These are phyloP conservation scores for Leucocoprinus leucothites DNA, from an alignment of 768 basidiomycete genomes.

Conservation along the genomic window DNA sequence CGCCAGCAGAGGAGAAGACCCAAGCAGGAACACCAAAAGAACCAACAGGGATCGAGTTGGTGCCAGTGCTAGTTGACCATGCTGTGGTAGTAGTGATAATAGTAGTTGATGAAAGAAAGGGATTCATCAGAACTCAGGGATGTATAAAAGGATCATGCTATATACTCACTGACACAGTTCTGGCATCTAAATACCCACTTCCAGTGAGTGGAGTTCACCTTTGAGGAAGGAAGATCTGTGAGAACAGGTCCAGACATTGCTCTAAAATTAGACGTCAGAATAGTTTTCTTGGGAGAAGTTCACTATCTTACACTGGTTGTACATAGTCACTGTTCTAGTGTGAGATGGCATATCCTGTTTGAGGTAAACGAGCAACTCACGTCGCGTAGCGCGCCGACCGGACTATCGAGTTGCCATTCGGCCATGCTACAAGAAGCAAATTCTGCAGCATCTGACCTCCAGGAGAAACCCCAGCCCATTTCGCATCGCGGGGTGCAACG, in stretches of 20 bases:
- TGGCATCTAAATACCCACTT: conserved; percentile 69
- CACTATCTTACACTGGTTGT: conserved; percentile 43
- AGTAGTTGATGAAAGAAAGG: not conserved
- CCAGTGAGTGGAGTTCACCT: conserved; percentile 60
- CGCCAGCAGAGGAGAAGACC: conserved; percentile 40
- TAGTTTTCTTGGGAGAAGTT: not conserved
- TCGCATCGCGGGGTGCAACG: conserved; percentile 49
- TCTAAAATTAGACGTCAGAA: conserved; percentile 25
- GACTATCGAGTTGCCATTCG: conserved; percentile 51
- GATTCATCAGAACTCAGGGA: conserved; percentile 23
- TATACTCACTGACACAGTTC: conserved; percentile 53
- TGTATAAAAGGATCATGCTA: not conserved
- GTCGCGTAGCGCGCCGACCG: conserved; percentile 50
- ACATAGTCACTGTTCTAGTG: conserved; percentile 40
- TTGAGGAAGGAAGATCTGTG: conserved; percentile 46
- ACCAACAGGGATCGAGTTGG: conserved; percentile 35
- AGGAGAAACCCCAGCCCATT: conserved; percentile 56
- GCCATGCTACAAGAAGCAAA: conserved; percentile 60
- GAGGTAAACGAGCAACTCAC: conserved; percentile 37
- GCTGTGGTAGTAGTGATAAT: conserved; percentile 12
- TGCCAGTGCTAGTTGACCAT: conserved; percentile 37
- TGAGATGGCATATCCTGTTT: not conserved
- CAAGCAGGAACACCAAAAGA: conserved; percentile 45
- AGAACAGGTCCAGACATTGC: conserved; percentile 49
- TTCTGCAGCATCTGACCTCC: conserved; percentile 54